Base-by-base conservation (phyloP, 352 stramenopile genomes). In the Peronospora farinosa region DNA sequence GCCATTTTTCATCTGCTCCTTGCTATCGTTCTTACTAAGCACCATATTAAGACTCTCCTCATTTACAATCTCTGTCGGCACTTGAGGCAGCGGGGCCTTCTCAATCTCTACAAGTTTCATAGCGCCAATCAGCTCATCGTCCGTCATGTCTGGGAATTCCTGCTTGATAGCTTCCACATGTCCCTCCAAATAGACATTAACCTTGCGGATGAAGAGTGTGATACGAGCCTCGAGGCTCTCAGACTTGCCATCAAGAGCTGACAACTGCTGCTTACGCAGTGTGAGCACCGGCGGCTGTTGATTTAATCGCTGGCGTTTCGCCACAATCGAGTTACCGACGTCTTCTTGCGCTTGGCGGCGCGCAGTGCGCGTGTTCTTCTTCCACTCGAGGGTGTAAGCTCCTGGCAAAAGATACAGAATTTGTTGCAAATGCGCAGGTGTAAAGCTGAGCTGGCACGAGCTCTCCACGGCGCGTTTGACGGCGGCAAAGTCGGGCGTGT, bases 401-500 rank as follows among this genome's bases (percentile, higher is more conserved):
- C 56, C 58, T 0, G 78, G 78, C 7, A 82, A 38, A 7, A 88
- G 30, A 52, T 65, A 63, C 35, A 86, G 21, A 31, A 84, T 78
- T 62, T 86, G 69, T 44, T 76, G 73, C 13, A 88, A 39, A 38
- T 86, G 69, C 38, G 67, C 53, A 21, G 69, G 46, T 30, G 60
- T 74, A 31, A 88, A 80, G 15, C 50, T 69, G 16, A 72, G 69
- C 51, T 89, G 78, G 36, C 59, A 74, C 23, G 78, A 89, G 54
- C 68, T 84, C 62, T 89, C 81, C 28, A 88, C 60, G 1, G 81
- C 63, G 30, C 56, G 72, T 46, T 87, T 86, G 41, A 86, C 64
- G 8, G 73, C 58, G 7, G 69, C 65, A 16, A 87, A 86, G 40
- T 77, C 70, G 10, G 81, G 57, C 16, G 78, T 78, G 51, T 73